Conservation (phyloP, 176 grass and related monocot species). For the Olyra latifolia region DNA sequence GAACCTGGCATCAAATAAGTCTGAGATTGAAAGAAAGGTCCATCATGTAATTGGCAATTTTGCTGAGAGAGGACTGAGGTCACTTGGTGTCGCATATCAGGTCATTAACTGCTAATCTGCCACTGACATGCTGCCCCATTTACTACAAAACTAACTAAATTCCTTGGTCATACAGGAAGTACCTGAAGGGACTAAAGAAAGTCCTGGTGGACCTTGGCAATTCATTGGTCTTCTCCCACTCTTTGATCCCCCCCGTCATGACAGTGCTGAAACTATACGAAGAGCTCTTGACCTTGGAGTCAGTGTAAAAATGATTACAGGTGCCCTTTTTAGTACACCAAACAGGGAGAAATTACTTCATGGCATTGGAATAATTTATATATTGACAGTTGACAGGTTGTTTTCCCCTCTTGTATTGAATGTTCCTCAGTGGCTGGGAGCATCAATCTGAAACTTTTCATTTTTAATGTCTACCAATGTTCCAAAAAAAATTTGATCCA, state of each 20-base stretch:
- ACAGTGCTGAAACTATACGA: slow-evolving; percentile 66
- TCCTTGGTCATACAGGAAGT: slow-evolving; percentile 50
- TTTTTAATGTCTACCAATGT: slow-evolving; percentile 8
- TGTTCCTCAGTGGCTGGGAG: not conserved
- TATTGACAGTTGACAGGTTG: not conserved
- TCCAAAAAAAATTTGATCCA: not conserved
- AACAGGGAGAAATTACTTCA: not conserved
- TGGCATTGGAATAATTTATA: not conserved
- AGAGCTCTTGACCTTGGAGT: slow-evolving; percentile 68
- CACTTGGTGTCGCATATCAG: slow-evolving; percentile 64
- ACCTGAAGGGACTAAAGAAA: slow-evolving; percentile 62
- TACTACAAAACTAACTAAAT: slow-evolving; percentile 26
- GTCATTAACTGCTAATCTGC: slow-evolving; percentile 32
- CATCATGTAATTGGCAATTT: slow-evolving; percentile 55
- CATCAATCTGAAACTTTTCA: slow-evolving; percentile 24
- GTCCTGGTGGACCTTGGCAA: slow-evolving; percentile 57
- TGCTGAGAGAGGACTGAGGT: slow-evolving; percentile 55
- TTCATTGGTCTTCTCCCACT: slow-evolving; percentile 68
- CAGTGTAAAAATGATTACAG: slow-evolving; percentile 78
- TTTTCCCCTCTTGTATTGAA: not conserved
- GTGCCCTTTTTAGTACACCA: slow-evolving; percentile 28
- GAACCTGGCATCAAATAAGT: slow-evolving; percentile 55
- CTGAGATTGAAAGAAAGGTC: slow-evolving; percentile 56
- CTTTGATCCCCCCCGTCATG: slow-evolving; percentile 70
- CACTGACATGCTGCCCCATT: not conserved